Percentiles rank a stretch among this genome's conserved stretches.
Conservation (phyloP, 495 filamentous ascomycete genomes). For the Penicillium tannophilum region DNA sequence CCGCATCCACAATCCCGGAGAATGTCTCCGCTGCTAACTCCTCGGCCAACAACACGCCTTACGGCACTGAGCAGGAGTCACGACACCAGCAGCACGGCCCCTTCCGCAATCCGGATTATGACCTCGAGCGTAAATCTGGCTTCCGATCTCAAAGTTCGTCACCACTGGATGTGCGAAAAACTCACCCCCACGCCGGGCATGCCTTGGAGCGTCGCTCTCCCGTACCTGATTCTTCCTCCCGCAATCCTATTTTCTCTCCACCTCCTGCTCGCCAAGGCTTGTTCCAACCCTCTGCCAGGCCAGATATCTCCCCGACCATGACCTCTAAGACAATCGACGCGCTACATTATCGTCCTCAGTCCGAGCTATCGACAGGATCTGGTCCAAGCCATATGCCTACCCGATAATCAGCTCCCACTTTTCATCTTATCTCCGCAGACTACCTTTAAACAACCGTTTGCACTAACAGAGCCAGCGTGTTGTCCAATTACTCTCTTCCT, state of each 20-base stretch:
- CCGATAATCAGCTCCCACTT: conserved; percentile 25
- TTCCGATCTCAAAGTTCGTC: conserved; percentile 49
- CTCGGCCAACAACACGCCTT: conserved; percentile 50
- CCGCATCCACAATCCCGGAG: conserved; percentile 59
- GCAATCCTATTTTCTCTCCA: conserved; percentile 41
- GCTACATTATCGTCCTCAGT: conserved; percentile 37
- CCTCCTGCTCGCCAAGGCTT: conserved; percentile 40
- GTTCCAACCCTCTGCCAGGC: conserved; percentile 36
- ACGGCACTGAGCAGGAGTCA: conserved; percentile 45
- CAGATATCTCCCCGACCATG: conserved; percentile 37
- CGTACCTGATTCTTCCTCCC: conserved; percentile 22
- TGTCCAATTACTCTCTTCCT: neutral
- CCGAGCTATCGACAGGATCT: conserved; percentile 31
- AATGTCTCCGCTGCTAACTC: conserved; percentile 48
- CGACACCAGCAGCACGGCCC: conserved; percentile 24
- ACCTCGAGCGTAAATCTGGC: conserved; percentile 40
- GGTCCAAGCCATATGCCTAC: conserved; percentile 41
- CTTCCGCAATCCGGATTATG: conserved; percentile 42
- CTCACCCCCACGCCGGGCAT: conserved; percentile 33
- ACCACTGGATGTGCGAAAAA: conserved; percentile 48
- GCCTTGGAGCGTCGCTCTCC: conserved; percentile 34
- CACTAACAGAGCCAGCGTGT: neutral
- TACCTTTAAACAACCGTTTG: neutral
- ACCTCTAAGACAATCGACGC: conserved; percentile 38
- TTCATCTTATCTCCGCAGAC: neutral